A percentile compares a stretch with the other conserved stretches of the same genome.
These are phyloP conservation scores for Monosporozyma aerobia DNA, from an alignment of 805 yeast species.

Conservation along the genomic window DNA sequence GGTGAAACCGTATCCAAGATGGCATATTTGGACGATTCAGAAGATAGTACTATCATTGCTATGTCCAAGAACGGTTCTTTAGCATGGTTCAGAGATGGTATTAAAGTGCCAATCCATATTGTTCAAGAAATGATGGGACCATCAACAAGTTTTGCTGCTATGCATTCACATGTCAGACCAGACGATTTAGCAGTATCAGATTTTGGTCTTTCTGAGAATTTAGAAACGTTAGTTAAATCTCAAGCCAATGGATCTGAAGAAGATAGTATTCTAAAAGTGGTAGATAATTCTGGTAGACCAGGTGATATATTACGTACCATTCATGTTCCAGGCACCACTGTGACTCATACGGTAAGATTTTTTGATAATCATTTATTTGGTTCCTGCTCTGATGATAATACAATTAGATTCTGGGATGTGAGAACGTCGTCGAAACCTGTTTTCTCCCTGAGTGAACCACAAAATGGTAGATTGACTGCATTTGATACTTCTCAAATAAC, in stretches of 20 bases:
- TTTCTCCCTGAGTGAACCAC: slow-evolving; percentile 18
- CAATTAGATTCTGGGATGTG: slow-evolving; percentile 27
- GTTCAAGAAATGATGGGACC: slow-evolving; percentile 29
- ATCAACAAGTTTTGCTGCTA: slow-evolving; percentile 22
- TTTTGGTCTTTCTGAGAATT: slow-evolving; percentile 22
- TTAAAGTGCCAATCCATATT: slow-evolving; percentile 25
- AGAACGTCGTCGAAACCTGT: slow-evolving; percentile 23
- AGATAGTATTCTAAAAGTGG: slow-evolving; percentile 23
- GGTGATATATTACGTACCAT: slow-evolving; percentile 23
- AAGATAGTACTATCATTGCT: slow-evolving; percentile 27
- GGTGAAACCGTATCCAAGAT: slow-evolving; percentile 26
- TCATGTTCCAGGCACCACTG: slow-evolving; percentile 25
- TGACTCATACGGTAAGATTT: slow-evolving; percentile 25
- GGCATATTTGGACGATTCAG: slow-evolving; percentile 29
- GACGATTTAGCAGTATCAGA: slow-evolving; percentile 20
- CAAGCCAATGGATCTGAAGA: slow-evolving; percentile 23
- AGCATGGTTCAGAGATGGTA: slow-evolving; percentile 28
- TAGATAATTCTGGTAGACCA: slow-evolving; percentile 27
- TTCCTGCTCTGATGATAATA: slow-evolving; percentile 27
- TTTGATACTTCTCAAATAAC: slow-evolving; percentile 24
- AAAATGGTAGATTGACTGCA: slow-evolving; percentile 23
- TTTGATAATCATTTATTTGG: slow-evolving; percentile 26
- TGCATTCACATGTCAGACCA: slow-evolving; percentile 21
- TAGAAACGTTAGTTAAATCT: slow-evolving; percentile 24
- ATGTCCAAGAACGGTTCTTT: slow-evolving; percentile 28